Evolutionary conservation across 352 stramenopile genomes (phyloP).

Genomic region (Globisporangium spinosum): DNA sequence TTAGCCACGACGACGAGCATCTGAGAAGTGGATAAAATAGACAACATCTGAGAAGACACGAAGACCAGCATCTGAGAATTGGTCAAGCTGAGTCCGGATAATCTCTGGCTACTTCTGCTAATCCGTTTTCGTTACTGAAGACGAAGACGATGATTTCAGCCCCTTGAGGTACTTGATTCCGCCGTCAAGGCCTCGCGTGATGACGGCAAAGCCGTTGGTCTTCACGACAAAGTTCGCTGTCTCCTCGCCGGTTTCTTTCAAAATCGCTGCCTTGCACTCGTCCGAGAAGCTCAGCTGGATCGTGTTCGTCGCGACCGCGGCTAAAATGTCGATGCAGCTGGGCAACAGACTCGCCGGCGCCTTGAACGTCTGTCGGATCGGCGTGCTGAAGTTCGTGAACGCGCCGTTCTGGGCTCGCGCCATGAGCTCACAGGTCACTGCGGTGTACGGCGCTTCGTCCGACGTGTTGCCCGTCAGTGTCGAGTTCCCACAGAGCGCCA

Average conservation of each 20-base stretch:
- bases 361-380: conserved; percentile 53
- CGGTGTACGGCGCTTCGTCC: conserved; percentile 42
- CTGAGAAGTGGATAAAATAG: too few relatives aligned
- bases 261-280: conserved; percentile 42
- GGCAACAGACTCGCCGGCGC: conserved; percentile 39
- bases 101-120: not conserved
- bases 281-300: conserved; percentile 35
- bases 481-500: conserved; percentile 48
- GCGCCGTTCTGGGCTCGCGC: conserved; percentile 65
- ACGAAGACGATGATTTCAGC: not conserved
- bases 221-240: conserved; percentile 47
- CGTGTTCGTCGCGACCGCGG: conserved; percentile 37
- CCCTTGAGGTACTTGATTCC: conserved; percentile 42
- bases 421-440: conserved; percentile 65
- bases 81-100: not conserved
- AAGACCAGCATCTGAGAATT: too few relatives aligned
- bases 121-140: not conserved
- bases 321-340: conserved; percentile 50
- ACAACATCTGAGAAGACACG: too few relatives aligned
- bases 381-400: conserved; percentile 69
- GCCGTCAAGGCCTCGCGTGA: conserved; percentile 50
- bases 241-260: conserved; percentile 54
- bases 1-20: too few relatives aligned
- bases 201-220: conserved; percentile 52
- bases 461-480: conserved; percentile 31